Conservation (phyloP, 164 flowering plant species). For the Vitis labrusca region DNA sequence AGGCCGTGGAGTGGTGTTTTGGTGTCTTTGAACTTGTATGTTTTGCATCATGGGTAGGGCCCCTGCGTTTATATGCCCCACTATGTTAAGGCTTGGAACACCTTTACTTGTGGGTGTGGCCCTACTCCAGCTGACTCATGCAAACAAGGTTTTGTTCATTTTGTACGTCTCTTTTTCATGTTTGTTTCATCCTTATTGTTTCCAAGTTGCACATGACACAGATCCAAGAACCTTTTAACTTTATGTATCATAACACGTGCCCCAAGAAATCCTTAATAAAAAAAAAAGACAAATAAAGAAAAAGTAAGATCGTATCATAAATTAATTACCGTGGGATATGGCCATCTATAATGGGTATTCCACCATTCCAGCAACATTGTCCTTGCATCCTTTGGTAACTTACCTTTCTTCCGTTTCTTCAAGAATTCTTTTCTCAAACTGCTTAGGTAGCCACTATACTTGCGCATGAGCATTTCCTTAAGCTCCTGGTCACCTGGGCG, state of each 20-base stretch:
- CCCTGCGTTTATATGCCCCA: background rate
- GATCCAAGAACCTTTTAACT: background rate
- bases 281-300: background rate
- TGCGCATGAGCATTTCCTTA: slow-evolving; percentile 54
- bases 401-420: slow-evolving; percentile 65
- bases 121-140: background rate
- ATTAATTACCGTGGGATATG: slow-evolving; percentile 69
- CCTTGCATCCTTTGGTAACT: slow-evolving; percentile 67
- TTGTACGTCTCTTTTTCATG: background rate
- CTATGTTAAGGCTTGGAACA: background rate
- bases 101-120: background rate
- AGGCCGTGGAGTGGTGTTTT: too few relatives aligned
- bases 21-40: too few relatives aligned
- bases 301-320: too few relatives aligned
- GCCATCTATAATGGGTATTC: slow-evolving; percentile 69
- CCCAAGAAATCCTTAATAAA: background rate
- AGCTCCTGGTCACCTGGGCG: slow-evolving; percentile 34
- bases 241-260: background rate
- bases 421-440: slow-evolving; percentile 53
- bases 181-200: background rate
- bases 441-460: slow-evolving; percentile 68
- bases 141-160: background rate
- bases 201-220: background rate
- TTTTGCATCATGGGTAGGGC: background rate
- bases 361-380: slow-evolving; percentile 55